phyloP scores from a whole-genome alignment of 2,329 filamentous ascomycete species.

The Monosporascus cannonballus region DNA sequence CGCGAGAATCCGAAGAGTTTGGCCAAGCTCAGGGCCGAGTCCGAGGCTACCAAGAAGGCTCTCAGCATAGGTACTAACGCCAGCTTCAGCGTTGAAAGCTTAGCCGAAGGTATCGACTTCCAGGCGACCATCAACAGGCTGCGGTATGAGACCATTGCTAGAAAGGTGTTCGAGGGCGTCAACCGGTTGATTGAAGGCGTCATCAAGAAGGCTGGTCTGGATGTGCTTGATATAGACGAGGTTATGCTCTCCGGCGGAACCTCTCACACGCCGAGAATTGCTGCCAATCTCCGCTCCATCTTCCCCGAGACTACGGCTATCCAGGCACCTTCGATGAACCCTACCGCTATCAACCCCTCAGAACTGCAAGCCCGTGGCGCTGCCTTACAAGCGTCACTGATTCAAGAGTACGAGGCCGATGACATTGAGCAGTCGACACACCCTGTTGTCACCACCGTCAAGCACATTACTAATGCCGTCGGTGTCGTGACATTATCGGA shows the following conservation, averaged over 20 bases:
- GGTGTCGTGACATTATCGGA: slow-evolving; percentile 65
- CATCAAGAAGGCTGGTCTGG: slow-evolving; percentile 86
- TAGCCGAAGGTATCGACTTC: slow-evolving; percentile 87
- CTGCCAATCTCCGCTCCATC: slow-evolving; percentile 67
- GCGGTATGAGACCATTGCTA: slow-evolving; percentile 82
- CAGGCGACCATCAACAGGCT: slow-evolving; percentile 86
- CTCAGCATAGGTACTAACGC: slow-evolving; percentile 84
- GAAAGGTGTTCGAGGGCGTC: slow-evolving; percentile 84
- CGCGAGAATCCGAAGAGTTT: slow-evolving; percentile 73
- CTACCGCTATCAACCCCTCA: slow-evolving; percentile 83
- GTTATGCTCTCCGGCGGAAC: slow-evolving; percentile 90
- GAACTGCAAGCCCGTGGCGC: slow-evolving; percentile 85
- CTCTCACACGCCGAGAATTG: slow-evolving; percentile 90
- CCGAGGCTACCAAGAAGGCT: slow-evolving; percentile 87
- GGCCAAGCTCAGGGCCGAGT: slow-evolving; percentile 88
- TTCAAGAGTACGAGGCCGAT: slow-evolving; percentile 87
- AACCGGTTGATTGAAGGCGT: slow-evolving; percentile 77
- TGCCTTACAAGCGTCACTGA: slow-evolving; percentile 88
- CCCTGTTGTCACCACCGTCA: slow-evolving; percentile 87
- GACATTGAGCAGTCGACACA: slow-evolving; percentile 97
- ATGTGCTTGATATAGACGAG: slow-evolving; percentile 89
- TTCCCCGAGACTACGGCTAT: slow-evolving; percentile 78
- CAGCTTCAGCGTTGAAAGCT: slow-evolving; percentile 85
- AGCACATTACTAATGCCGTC: slow-evolving; percentile 82
- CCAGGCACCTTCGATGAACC: slow-evolving; percentile 73